Conservation (phyloP, 1,139 yeast genomes). For the Taphrina deformans region DNA sequence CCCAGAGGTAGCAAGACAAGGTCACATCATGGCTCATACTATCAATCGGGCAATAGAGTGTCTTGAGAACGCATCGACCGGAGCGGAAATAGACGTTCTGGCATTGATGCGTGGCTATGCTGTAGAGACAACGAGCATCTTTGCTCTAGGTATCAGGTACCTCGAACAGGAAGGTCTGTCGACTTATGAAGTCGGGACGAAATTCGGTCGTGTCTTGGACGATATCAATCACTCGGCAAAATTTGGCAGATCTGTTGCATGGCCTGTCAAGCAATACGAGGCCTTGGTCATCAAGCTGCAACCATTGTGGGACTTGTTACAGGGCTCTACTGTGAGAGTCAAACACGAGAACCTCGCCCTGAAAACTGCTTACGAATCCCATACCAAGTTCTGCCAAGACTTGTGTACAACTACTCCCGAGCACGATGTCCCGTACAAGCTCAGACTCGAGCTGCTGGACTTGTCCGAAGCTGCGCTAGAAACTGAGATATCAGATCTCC, state of each 20-base stretch:
- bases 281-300: not conserved
- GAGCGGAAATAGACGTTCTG: not conserved
- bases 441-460: not conserved
- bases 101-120: conserved; percentile 24
- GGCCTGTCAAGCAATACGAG: not conserved
- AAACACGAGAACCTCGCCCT: not conserved
- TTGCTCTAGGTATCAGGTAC: conserved; percentile 9
- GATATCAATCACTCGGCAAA: conserved; percentile 6
- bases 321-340: not conserved
- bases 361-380: not conserved
- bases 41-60: not conserved
- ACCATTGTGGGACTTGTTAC: not conserved
- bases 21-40: not conserved
- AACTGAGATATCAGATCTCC: conserved; percentile 19
- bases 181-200: not conserved
- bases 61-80: not conserved
- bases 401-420: not conserved
- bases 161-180: not conserved
- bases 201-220: conserved; percentile 13
- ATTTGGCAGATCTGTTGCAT: conserved; percentile 15
- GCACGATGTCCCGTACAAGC: not conserved
- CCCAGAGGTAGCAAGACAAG: not conserved
- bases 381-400: not conserved
- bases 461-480: not conserved
- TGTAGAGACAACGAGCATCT: not conserved